Evolutionary conservation across 2,329 filamentous ascomycete genomes (phyloP), one percentile per base, ranked within the genome.

Genomic region (Epichloe typhina): DNA sequence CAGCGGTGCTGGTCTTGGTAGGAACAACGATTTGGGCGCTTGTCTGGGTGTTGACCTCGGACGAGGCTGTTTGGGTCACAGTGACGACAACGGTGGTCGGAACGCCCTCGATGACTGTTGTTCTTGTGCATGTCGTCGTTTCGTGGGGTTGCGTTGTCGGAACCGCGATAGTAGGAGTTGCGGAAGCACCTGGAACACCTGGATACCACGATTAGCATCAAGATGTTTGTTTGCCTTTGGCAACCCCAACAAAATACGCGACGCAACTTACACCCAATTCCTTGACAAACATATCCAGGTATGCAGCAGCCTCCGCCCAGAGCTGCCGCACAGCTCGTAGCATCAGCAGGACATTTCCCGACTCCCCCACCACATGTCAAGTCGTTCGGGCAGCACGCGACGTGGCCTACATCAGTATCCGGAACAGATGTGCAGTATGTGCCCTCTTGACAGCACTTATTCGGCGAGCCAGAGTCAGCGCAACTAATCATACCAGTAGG

Each of bases 271-370:
- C 86, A 91, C 23, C 86, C 86, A 51, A 82, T 69, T 17, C 82
- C 82, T 52, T 79, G 72, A 58, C 86, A 91, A 1, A 77, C 71
- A 59, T 80, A 89, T 4, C 84, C 84, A 0, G 80, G 72, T 11
- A 89, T 80, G 62, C 86, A 91, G 61, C 86, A 91, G 2, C 86
- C 86, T 13, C 85, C 86, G 3, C 85, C 86, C 0, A 82, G 63
- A 36, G 75, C 74, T 7, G 77, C 72, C 0, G 81, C 72, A 61
- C 86, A 91, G 46, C 78, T 77, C 11, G 77, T 76, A 53, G 84
- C 81, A 40, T 76, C 82, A 4, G 71, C 68, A 2, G 72, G 71
- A 56, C 86, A 90, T n/a, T 62, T 62, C 0, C 74, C 76, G 5
- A 90, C 79, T 1, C 69, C 68, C 83, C 83, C 83, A 3, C 74